Percentiles rank a stretch among this genome's conserved stretches.
Evolutionary conservation across 495 filamentous ascomycete genomes (phyloP).

Genomic region (Tuber umbilicatum): DNA sequence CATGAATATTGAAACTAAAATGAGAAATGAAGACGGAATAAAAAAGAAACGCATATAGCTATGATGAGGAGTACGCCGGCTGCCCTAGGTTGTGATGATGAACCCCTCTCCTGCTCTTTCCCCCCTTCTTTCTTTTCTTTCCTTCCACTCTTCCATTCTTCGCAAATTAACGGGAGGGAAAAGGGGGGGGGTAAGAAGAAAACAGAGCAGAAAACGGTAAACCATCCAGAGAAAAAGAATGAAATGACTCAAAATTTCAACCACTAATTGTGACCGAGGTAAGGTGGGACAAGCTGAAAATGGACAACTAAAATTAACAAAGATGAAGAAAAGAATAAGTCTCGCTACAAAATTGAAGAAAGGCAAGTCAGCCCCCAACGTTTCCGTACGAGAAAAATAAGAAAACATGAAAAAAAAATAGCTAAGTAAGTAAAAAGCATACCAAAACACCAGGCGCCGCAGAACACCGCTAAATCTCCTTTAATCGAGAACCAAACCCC

Average conservation of each 20-base stretch:
- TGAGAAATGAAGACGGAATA: background rate
- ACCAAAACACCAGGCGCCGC: slow-evolving; percentile 33
- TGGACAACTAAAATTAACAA: background rate
- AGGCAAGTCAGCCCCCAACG: slow-evolving; percentile 4
- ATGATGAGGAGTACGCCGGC: slow-evolving; percentile 3
- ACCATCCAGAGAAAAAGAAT: background rate
- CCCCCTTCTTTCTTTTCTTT: background rate
- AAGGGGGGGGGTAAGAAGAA: background rate
- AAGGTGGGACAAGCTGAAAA: background rate
- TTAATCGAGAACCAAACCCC: background rate
- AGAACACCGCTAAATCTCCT: slow-evolving; percentile 11
- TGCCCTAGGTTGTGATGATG: background rate
- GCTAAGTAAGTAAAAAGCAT: slow-evolving; percentile 11
- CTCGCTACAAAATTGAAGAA: background rate
- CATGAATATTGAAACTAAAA: background rate
- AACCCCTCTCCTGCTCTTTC: background rate
- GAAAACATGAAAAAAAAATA: slow-evolving; percentile 10
- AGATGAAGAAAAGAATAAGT: background rate
- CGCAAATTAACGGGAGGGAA: background rate
- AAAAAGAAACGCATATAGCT: background rate
- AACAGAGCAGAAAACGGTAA: background rate
- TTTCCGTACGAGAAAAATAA: background rate
- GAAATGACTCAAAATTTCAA: background rate
- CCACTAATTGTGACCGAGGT: background rate
- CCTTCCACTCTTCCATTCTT: slow-evolving; percentile 1